These are phyloP conservation scores for Chenopodium formosanum DNA, from an alignment of 148 eudicot genomes.

Conservation along the genomic window DNA sequence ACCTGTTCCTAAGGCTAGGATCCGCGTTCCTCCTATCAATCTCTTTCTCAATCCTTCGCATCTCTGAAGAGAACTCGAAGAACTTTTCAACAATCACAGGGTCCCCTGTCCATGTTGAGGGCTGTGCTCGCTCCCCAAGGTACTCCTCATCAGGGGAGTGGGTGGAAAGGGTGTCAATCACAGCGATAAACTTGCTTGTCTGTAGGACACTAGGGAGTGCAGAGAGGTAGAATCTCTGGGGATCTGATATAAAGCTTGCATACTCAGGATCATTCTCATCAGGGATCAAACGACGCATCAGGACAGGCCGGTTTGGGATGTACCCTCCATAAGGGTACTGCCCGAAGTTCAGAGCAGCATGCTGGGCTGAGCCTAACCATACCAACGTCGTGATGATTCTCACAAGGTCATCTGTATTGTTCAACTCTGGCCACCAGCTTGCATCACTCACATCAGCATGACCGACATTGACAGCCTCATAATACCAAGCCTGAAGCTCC, in stretches of 20 bases:
- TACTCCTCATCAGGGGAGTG: conserved; percentile 98
- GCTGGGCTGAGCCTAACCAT: conserved; percentile 93
- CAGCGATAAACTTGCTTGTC: conserved; percentile 90
- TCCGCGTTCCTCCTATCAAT: conserved; percentile 69
- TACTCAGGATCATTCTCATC: conserved; percentile 80
- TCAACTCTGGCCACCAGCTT: conserved; percentile 78
- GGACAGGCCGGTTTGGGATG: conserved; percentile 84
- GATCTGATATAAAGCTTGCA: conserved; percentile 50
- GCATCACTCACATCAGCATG: conserved; percentile 71
- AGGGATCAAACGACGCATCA: conserved; percentile 75
- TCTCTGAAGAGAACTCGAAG: conserved; percentile 69
- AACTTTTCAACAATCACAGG: conserved; percentile 65
- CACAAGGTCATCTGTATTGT: conserved; percentile 53
- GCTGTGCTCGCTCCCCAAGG: conserved; percentile 72
- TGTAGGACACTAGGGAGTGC: conserved; percentile 77
- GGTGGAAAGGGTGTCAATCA: conserved; percentile 83
- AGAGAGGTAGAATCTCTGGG: conserved; percentile 63
- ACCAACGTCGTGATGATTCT: conserved; percentile 74
- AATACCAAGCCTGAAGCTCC: conserved; percentile 94
- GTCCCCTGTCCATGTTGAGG: conserved; percentile 82
- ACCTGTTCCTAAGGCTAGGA: conserved; percentile 63
- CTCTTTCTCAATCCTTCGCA: conserved; percentile 65
- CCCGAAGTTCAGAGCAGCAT: conserved; percentile 88
- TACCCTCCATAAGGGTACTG: conserved; percentile 98
- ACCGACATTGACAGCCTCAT: conserved; percentile 87